These are phyloP conservation scores for Wickerhamiella dianesei DNA, from an alignment of 805 yeast genomes.

Conservation along the genomic window DNA sequence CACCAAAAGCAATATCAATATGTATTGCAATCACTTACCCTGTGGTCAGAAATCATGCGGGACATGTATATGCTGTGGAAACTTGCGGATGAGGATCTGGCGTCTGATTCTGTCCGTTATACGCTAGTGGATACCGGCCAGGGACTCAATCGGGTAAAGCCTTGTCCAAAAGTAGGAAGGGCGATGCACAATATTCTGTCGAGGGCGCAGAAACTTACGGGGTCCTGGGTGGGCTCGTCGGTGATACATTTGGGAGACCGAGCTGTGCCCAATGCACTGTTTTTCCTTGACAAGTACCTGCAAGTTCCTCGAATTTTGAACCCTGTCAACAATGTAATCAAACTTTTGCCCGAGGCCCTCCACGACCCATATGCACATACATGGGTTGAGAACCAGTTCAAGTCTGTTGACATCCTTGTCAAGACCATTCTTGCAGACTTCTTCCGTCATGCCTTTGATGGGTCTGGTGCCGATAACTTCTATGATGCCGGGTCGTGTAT, in stretches of 20 bases:
- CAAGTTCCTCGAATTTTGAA: slow-evolving; percentile 68
- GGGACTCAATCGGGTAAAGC: slow-evolving; percentile 62
- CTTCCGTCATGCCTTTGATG: slow-evolving; percentile 52
- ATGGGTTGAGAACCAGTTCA: slow-evolving; percentile 48
- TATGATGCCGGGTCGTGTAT: slow-evolving; percentile 77
- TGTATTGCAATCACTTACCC: slow-evolving; percentile 56
- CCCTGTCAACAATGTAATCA: slow-evolving; percentile 51
- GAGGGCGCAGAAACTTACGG: slow-evolving; percentile 50
- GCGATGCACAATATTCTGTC: slow-evolving; percentile 56
- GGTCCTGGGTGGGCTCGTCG: slow-evolving; percentile 67
- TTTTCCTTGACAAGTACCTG: slow-evolving; percentile 64
- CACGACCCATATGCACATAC: slow-evolving; percentile 29
- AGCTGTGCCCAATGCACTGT: slow-evolving; percentile 71
- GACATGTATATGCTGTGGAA: slow-evolving; percentile 71
- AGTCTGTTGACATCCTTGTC: slow-evolving; percentile 40
- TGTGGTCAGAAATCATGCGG: slow-evolving; percentile 67
- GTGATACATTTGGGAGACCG: slow-evolving; percentile 74
- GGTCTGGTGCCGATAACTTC: slow-evolving; percentile 74
- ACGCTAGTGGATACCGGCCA: slow-evolving; percentile 62
- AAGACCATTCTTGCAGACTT: slow-evolving; percentile 35
- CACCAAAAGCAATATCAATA: slow-evolving; percentile 62
- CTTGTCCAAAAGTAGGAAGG: slow-evolving; percentile 55
- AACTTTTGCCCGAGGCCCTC: slow-evolving; percentile 40
- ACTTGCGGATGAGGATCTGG: slow-evolving; percentile 58
- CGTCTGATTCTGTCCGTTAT: slow-evolving; percentile 36